phyloP scores from a whole-genome alignment of 2,329 filamentous ascomycete genomes.

The Stagonosporopsis rhizophila region DNA sequence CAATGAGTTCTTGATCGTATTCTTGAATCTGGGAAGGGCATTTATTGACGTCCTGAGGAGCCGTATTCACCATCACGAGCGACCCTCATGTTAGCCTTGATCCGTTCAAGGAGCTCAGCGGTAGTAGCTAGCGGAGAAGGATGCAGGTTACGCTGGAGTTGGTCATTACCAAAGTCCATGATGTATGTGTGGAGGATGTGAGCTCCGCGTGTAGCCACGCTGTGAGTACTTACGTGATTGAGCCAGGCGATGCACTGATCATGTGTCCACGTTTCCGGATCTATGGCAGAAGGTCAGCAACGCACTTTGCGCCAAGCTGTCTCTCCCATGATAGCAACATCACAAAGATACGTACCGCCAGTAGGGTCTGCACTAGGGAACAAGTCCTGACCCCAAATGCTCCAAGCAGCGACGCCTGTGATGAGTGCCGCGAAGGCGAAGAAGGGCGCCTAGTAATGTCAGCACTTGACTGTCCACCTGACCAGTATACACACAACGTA shows the following conservation, averaged over 20 bases:
- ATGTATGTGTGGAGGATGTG: neutral
- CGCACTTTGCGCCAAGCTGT: neutral
- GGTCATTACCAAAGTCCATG: neutral
- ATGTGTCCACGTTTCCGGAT: constrained; percentile 75
- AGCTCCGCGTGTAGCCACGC: neutral
- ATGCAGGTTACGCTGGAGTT: constrained; percentile 67
- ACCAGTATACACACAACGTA: constrained; percentile 29
- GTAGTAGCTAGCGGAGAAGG: constrained; percentile 65
- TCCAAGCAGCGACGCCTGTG: constrained; percentile 80
- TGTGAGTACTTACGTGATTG: constrained; percentile 67
- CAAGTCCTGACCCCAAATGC: constrained; percentile 84
- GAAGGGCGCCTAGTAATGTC: constrained; percentile 40
- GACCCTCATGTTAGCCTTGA: constrained; percentile 71
- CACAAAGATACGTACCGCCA: constrained; percentile 62
- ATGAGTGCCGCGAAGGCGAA: constrained; percentile 76
- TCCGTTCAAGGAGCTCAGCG: constrained; percentile 70
- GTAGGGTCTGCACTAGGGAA: constrained; percentile 84
- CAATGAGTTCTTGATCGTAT: neutral
- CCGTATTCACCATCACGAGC: constrained; percentile 21
- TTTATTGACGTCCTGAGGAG: constrained; percentile 3
- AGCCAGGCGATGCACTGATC: constrained; percentile 85
- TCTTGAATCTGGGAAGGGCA: too few relatives aligned
- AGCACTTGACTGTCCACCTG: constrained; percentile 2
- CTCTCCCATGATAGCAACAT: neutral
- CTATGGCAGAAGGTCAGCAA: constrained; percentile 45